Evolutionary conservation across 495 filamentous ascomycete genomes (phyloP).

Genomic region (Penicillium odoratum): DNA sequence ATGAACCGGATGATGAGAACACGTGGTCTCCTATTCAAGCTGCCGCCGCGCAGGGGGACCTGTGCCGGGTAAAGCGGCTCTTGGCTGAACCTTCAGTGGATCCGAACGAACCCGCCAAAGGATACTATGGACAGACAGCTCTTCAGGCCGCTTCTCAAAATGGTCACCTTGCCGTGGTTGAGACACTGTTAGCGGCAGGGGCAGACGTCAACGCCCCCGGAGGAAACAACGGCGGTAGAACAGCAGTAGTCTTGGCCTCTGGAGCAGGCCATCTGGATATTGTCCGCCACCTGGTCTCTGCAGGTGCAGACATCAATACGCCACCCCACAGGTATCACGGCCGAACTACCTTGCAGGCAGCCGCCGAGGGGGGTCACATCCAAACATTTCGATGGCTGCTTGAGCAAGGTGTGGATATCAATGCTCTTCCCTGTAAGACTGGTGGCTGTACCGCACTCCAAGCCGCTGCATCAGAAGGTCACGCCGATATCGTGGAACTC

Average conservation of each 20-base stretch:
- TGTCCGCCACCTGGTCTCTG: constrained; percentile 7
- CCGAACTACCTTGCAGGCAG: constrained; percentile 30
- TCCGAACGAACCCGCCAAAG: constrained; percentile 7
- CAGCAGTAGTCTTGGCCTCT: constrained; percentile 11
- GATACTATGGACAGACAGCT: constrained; percentile 17
- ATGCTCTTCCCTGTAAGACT: constrained; percentile 21
- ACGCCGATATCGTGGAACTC: constrained; percentile 9
- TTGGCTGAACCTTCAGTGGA: constrained; percentile 8
- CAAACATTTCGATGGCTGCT: constrained; percentile 31
- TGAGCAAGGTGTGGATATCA: constrained; percentile 28
- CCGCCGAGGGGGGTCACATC: constrained; percentile 22
- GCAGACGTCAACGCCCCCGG: constrained; percentile 24
- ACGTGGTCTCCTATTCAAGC: constrained; percentile 13
- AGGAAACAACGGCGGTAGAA: constrained; percentile 12
- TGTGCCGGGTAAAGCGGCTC: constrained; percentile 7
- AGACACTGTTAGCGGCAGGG: constrained; percentile 14
- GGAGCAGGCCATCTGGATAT: constrained; percentile 10
- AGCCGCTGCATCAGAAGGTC: constrained; percentile 15
- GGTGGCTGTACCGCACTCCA: constrained; percentile 26
- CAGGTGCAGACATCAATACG: constrained; percentile 14
- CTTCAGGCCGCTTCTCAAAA: constrained; percentile 13
- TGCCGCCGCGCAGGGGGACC: constrained; percentile 6
- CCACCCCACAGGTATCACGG: constrained; percentile 6
- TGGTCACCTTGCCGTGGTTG: constrained; percentile 11
- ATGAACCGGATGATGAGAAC: constrained; percentile 2